phyloP scores from a whole-genome alignment of 1,284 basidiomycete species.

The Ceratobasidium theobromae region DNA sequence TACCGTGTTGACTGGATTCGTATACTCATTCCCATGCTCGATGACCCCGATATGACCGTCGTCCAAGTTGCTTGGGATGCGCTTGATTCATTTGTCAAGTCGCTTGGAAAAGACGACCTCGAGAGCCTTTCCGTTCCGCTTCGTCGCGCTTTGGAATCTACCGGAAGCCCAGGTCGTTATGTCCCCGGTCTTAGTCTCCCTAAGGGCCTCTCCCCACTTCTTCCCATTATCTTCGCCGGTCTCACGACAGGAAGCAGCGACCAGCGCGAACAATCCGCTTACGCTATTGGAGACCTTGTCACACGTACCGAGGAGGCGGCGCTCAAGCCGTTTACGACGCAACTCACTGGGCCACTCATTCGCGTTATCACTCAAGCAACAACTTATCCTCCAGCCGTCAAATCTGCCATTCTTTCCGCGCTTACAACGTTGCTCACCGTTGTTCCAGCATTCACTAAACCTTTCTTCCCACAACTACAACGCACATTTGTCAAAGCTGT shows the following conservation, averaged over 20 bases:
- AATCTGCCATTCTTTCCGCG: slow-evolving; percentile 82
- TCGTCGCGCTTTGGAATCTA: slow-evolving; percentile 83
- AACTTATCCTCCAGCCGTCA: slow-evolving; percentile 86
- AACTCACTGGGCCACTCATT: slow-evolving; percentile 95
- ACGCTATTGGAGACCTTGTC: slow-evolving; percentile 92
- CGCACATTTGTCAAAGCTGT: slow-evolving; percentile 96
- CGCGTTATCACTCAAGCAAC: slow-evolving; percentile 88
- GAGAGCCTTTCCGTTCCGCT: slow-evolving; percentile 88
- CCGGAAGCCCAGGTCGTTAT: slow-evolving; percentile 73
- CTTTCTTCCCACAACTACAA: slow-evolving; percentile 98
- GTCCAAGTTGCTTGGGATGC: slow-evolving; percentile 83
- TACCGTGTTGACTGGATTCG: slow-evolving; percentile 96
- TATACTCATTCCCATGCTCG: slow-evolving; percentile 84
- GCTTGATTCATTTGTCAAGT: slow-evolving; percentile 88
- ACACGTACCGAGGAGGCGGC: slow-evolving; percentile 85
- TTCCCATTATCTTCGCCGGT: slow-evolving; percentile 89
- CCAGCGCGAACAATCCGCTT: slow-evolving; percentile 89
- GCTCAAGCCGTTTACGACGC: slow-evolving; percentile 95
- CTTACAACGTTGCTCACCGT: slow-evolving; percentile 78
- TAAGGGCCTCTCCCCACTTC: slow-evolving; percentile 86
- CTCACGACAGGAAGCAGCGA: slow-evolving; percentile 80
- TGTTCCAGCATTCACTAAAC: slow-evolving; percentile 89
- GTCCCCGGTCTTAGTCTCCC: slow-evolving; percentile 89
- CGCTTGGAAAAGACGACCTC: slow-evolving; percentile 88
- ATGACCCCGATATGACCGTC: slow-evolving; percentile 74